Base-by-base conservation (phyloP, 495 filamentous ascomycete genomes). In the Lasiosphaeris hirsuta region DNA sequence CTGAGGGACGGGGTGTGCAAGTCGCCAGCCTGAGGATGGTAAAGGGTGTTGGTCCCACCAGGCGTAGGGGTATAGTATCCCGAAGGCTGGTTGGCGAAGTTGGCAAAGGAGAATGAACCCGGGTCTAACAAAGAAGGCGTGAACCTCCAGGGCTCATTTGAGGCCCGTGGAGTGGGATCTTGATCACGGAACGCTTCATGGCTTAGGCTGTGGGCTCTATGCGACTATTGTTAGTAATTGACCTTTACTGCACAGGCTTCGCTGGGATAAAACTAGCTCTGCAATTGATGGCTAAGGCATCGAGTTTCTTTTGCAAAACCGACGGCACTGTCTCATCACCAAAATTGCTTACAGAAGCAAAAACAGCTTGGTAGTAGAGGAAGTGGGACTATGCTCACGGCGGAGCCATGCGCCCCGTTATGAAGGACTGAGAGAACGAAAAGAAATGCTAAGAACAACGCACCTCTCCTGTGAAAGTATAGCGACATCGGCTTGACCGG, bases 1-100 rank as follows among this genome's bases (percentile, higher is more conserved):
- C 73, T 67, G 64, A 90, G 78, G 15, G 84, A 84, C 9, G 93
- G 92, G 4, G 93, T 96, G 63, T 96, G 93, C 30, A 97, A 80
- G 68, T 97, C 94, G 34, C 93, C 90, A 19, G 90, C 88, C 69
- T 92, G 88, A 56, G 78, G 84, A 69, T 94, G 91, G 59, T 90
- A 95, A 43, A 90, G 68, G 3, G 88, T 85, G 63, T 89, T 92
- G 43, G 87, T 85, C n/a, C 88, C 90, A 34, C 87, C 88, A 2
- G 91, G 90, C 1, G 90, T 95, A 2, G 92, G 92, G 0, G 90
- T 92, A 69, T 95, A 96, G 70, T 95, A 92, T 17, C 87, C 87
- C 19, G 87, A 84, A 39, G 85, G 82, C 52, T 96, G 90, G 63
- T 86, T 89, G 56, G 85, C 86, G 59, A 94, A 88, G 42, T 78